Evolutionary conservation across 176 grass and related monocot genomes (phyloP).

Genomic region (Raddia distichophylla): DNA sequence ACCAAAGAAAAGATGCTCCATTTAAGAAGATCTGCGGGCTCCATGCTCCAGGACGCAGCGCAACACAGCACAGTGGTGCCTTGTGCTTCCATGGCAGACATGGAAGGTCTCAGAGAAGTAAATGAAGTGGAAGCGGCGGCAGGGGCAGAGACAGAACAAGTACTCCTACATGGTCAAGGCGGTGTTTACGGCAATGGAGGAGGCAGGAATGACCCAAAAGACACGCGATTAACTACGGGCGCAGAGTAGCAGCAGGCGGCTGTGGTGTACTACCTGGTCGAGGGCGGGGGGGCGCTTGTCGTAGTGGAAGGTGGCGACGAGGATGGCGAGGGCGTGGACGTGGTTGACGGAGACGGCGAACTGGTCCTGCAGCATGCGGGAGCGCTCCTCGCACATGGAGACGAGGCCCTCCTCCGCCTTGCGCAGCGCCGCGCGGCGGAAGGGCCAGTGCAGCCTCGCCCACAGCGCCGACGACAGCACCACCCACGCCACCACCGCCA

Average conservation of each 20-base stretch:
- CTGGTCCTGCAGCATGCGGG: conserved; percentile 97
- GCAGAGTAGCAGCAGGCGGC: not conserved
- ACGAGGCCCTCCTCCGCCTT: conserved; percentile 75
- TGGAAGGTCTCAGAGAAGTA: conserved; percentile 20
- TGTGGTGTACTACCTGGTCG: conserved; percentile 64
- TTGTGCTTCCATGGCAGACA: conserved; percentile 14
- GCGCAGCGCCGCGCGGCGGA: conserved; percentile 40
- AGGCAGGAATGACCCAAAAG: not conserved
- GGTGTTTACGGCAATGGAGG: conserved; percentile 26
- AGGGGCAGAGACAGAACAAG: conserved; percentile 30
- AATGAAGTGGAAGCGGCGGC: conserved; percentile 33
- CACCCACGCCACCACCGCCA: conserved; percentile 51
- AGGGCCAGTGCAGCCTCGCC: conserved; percentile 37
- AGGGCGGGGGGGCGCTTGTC: conserved; percentile 81
- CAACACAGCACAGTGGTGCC: conserved; percentile 16
- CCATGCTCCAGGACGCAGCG: not conserved
- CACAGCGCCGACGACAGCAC: conserved; percentile 14
- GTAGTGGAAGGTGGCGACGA: conserved; percentile 96
- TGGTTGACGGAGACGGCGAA: conserved; percentile 96
- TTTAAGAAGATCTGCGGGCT: not conserved
- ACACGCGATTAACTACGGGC: conserved; percentile 33
- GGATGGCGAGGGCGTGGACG: conserved; percentile 94
- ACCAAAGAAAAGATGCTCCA: not conserved
- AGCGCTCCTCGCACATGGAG: conserved; percentile 96
- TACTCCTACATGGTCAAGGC: conserved; percentile 20